Percentiles rank a stretch among this genome's conserved stretches.
phyloP scores from a whole-genome alignment of 2,329 filamentous ascomycete species.

The Botryotinia narcissicola region DNA sequence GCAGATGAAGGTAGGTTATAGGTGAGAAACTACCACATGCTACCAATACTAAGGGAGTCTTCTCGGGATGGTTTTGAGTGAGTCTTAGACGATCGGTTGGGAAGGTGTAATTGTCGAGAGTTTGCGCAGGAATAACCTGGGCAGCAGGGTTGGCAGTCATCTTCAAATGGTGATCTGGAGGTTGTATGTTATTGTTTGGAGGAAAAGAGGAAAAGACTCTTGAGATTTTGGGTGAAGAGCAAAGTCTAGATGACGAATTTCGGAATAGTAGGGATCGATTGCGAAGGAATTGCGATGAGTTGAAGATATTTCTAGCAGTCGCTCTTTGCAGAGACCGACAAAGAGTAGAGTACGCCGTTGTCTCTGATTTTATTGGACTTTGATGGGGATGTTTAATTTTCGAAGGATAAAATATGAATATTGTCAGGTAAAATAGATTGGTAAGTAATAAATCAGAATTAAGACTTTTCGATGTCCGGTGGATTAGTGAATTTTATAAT shows the following conservation, averaged over 20 bases:
- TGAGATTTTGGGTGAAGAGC: not conserved
- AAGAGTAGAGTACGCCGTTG: not conserved
- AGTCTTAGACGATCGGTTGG: conserved; percentile 58
- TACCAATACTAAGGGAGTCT: conserved; percentile 64
- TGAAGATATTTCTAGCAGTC: conserved; percentile 8
- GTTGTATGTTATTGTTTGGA: not conserved
- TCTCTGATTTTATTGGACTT: not conserved
- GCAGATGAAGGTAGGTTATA: conserved; percentile 72
- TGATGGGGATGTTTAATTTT: not conserved
- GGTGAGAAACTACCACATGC: conserved; percentile 73
- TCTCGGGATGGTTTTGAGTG: conserved; percentile 52
- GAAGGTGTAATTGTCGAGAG: conserved; percentile 50
- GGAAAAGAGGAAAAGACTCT: not conserved
- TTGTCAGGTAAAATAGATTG: not conserved
- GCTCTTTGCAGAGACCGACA: conserved; percentile 3
- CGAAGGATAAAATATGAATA: not conserved
- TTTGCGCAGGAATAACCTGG: conserved; percentile 28
- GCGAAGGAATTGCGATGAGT: conserved; percentile 3
- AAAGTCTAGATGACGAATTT: conserved; percentile 20
- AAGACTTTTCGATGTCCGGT: not conserved
- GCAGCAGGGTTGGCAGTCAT: conserved; percentile 26
- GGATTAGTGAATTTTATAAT: not conserved
- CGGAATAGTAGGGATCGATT: conserved; percentile 11
- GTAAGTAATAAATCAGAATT: conserved; percentile 2
- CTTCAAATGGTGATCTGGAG: not conserved